A percentile compares a stretch with the other conserved stretches of the same genome.
Conservation (phyloP, 768 basidiomycete genomes). For the Royoungia palumana region DNA sequence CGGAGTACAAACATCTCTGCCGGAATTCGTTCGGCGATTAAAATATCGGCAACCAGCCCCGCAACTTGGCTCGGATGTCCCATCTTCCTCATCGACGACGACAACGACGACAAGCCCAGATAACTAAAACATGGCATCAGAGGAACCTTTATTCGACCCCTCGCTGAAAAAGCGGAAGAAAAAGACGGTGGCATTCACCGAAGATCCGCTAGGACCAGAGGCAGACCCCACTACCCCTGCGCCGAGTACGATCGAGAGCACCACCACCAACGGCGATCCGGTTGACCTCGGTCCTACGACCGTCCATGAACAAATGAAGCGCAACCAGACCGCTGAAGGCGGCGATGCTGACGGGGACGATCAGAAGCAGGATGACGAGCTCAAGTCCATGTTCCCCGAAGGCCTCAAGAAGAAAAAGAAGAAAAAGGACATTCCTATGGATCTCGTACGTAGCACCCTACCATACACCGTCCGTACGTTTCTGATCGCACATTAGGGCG, state of each 20-base stretch:
- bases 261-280: constrained; percentile 64
- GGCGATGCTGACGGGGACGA: constrained; percentile 34
- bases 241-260: constrained; percentile 67
- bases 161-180: constrained; percentile 87
- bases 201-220: constrained; percentile 78
- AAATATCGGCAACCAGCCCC: constrained; percentile 25
- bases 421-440: constrained; percentile 86
- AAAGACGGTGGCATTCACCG: constrained; percentile 80
- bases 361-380: constrained; percentile 67
- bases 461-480: background rate
- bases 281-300: constrained; percentile 78
- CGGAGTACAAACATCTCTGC: constrained; percentile 22
- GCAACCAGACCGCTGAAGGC: constrained; percentile 36
- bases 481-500: constrained; percentile 39
- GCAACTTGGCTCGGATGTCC: constrained; percentile 9
- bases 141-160: constrained; percentile 79
- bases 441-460: constrained; percentile 51
- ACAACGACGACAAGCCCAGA: constrained; percentile 13
- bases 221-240: constrained; percentile 80
- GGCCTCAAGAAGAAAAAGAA: constrained; percentile 93
- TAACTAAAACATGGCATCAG: constrained; percentile 57
- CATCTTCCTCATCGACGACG: constrained; percentile 9
- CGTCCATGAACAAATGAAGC: constrained; percentile 71
- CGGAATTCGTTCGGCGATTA: constrained; percentile 21
- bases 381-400: constrained; percentile 76